Evolutionary conservation across 345 rosid genomes (phyloP).

Genomic region (Psidium guajava): DNA sequence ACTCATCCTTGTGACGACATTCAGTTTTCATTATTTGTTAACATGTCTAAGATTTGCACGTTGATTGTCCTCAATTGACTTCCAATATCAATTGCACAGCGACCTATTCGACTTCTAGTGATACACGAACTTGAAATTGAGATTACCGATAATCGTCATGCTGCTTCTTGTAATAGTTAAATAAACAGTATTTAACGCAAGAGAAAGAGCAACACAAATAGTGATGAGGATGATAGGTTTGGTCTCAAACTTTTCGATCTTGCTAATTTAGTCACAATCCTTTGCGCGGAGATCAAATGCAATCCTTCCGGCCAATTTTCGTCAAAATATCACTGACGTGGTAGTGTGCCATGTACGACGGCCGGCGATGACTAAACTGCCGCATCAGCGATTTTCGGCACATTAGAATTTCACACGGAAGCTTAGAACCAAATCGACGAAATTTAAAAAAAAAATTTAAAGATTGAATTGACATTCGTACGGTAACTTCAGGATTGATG

Average conservation of each 20-base stretch:
- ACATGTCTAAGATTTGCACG: neutral
- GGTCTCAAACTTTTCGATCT: neutral
- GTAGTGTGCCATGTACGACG: accelerated
- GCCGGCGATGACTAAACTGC: accelerated
- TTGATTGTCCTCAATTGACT: neutral
- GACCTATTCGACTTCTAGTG: neutral
- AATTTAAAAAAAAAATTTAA: neutral
- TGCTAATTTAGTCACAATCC: accelerated
- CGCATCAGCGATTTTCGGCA: accelerated
- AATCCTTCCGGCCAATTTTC: neutral
- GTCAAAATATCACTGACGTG: accelerated
- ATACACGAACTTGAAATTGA: neutral
- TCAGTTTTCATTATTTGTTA: neutral
- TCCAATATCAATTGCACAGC: neutral
- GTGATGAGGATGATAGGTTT: accelerated
- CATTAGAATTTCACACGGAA: neutral
- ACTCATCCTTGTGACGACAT: neutral
- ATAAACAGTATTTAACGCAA: neutral
- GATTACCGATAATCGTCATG: neutral
- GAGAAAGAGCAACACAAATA: neutral
- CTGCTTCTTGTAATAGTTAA: neutral
- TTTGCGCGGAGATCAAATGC: accelerated
- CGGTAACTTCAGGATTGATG: neutral
- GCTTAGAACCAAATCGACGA: neutral
- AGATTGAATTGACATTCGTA: accelerated